Conservation (phyloP, 2,329 filamentous ascomycete species). For the Cryphonectria radicalis region DNA sequence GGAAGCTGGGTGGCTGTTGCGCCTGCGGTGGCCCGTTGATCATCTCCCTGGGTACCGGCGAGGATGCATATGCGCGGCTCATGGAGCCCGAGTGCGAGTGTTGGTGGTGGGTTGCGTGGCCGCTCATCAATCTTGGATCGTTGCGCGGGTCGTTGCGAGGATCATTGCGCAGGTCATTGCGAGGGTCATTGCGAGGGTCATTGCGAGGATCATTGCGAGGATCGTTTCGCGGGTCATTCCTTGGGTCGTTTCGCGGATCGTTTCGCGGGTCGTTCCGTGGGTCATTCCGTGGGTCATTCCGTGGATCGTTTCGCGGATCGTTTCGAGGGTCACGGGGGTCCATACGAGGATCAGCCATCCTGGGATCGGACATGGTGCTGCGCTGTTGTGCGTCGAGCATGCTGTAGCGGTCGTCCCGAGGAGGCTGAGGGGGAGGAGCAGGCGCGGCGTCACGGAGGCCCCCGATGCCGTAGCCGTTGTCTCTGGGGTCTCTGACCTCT, state of each 20-base stretch:
- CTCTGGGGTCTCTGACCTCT: slow-evolving; percentile 22
- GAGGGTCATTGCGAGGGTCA: neutral
- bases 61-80: slow-evolving; percentile 20
- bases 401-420: slow-evolving; percentile 25
- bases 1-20: slow-evolving; percentile 17
- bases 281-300: slow-evolving; percentile 1
- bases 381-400: slow-evolving; percentile 26
- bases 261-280: neutral
- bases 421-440: neutral
- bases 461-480: slow-evolving; percentile 25
- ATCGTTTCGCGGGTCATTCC: slow-evolving; percentile 1
- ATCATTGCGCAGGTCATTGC: neutral
- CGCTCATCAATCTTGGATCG: slow-evolving; percentile 22
- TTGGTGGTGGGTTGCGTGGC: slow-evolving; percentile 27
- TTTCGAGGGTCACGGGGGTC: slow-evolving; percentile 22
- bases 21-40: slow-evolving; percentile 24
- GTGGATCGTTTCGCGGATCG: neutral
- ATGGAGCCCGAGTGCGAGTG: slow-evolving; percentile 29
- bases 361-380: slow-evolving; percentile 18
- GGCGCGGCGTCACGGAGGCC: slow-evolving; percentile 18
- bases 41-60: slow-evolving; percentile 24
- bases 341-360: slow-evolving; percentile 27
- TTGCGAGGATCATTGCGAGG: neutral
- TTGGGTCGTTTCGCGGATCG: neutral
- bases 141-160: neutral